Percentiles rank a stretch among this genome's conserved stretches.
phyloP scores from a whole-genome alignment of 805 yeast genomes.

The Yarrowia osloensis region DNA sequence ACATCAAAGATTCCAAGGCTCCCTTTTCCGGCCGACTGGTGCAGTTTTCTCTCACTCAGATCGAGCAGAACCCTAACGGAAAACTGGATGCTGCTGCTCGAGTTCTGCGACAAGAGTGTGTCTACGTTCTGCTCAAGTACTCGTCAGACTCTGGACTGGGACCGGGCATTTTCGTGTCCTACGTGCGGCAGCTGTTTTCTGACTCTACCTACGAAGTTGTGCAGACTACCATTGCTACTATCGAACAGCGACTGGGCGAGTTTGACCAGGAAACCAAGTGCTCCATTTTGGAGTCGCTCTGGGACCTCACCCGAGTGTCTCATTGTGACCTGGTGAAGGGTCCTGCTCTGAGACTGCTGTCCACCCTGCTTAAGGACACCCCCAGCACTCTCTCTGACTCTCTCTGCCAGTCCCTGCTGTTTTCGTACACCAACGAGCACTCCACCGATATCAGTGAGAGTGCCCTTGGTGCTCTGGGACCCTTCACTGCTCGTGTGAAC shows the following conservation, averaged over 20 bases:
- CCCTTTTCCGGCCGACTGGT: conserved; percentile 1
- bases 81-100: conserved; percentile 32
- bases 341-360: conserved; percentile 37
- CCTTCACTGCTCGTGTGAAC: conserved; percentile 42
- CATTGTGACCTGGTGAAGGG: conserved; percentile 39
- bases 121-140: conserved; percentile 14
- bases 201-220: conserved; percentile 37
- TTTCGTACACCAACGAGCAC: conserved; percentile 46
- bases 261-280: conserved; percentile 25
- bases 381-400: conserved; percentile 12
- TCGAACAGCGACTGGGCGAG: conserved; percentile 28
- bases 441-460: conserved; percentile 50
- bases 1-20: conserved; percentile 11
- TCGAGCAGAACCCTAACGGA: not conserved
- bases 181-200: conserved; percentile 31
- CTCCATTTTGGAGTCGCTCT: conserved; percentile 30
- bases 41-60: conserved; percentile 12
- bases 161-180: conserved; percentile 15
- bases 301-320: conserved; percentile 34
- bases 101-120: conserved; percentile 33
- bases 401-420: conserved; percentile 17
- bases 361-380: conserved; percentile 17
- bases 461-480: conserved; percentile 56
- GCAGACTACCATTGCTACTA: conserved; percentile 31
- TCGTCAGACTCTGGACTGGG: conserved; percentile 12